Percentiles rank a stretch among this genome's conserved stretches.
These are phyloP conservation scores for Diaporthe sp. DNA, from an alignment of 2,329 filamentous ascomycete genomes.

Conservation along the genomic window DNA sequence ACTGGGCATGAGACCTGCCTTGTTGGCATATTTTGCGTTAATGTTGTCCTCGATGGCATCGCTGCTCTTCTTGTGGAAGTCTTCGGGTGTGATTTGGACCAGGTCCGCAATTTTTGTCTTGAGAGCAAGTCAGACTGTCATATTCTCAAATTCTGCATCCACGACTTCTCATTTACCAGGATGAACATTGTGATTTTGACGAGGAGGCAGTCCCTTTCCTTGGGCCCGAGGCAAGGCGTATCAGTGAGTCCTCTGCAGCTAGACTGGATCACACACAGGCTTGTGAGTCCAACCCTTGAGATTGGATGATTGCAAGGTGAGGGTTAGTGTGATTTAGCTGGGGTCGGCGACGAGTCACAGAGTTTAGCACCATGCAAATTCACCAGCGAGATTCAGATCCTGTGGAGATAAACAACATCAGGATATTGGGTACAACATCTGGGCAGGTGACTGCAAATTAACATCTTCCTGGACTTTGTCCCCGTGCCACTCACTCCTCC, in stretches of 20 bases:
- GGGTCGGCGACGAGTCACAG: conserved; percentile 26
- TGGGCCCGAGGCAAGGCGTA: neutral
- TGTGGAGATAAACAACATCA: neutral
- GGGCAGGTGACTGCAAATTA: neutral
- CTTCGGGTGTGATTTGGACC: conserved; percentile 90
- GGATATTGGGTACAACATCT: neutral
- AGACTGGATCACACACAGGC: neutral
- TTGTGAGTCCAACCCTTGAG: neutral
- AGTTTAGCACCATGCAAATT: neutral
- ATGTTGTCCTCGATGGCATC: conserved; percentile 94
- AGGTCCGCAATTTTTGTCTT: conserved; percentile 95
- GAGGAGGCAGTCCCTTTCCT: neutral
- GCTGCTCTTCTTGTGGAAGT: conserved; percentile 86
- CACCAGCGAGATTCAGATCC: neutral
- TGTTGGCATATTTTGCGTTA: conserved; percentile 96
- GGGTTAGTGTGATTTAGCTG: neutral
- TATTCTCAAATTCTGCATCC: neutral
- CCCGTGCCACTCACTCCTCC: no score
- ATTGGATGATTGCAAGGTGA: conserved; percentile 34
- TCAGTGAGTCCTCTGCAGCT: neutral
- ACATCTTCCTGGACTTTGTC: neutral
- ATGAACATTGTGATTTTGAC: conserved; percentile 61
- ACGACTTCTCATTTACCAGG: conserved; percentile 51
- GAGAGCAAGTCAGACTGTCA: neutral
- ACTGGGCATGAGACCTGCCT: conserved; percentile 61